These are phyloP conservation scores for Sanguinoderma infundibulare DNA, from an alignment of 1,284 basidiomycete genomes.

Conservation along the genomic window DNA sequence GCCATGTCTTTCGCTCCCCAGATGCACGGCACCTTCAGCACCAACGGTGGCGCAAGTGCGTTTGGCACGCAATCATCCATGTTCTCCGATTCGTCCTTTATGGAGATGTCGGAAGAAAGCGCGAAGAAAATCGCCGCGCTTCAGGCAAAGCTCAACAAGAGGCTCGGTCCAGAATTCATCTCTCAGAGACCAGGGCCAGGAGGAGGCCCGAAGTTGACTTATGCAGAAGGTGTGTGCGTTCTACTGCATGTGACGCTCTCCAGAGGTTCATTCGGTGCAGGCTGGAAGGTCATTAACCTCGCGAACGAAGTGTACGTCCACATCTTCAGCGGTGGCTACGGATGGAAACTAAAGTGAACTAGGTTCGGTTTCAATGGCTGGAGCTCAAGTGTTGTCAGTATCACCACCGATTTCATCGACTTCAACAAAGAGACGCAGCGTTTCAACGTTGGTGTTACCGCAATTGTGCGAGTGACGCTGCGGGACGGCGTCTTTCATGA, in stretches of 20 bases:
- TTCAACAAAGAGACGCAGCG: constrained; percentile 67
- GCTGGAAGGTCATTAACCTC: constrained; percentile 95
- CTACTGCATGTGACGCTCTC: background rate
- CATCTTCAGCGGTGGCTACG: too few species aligned
- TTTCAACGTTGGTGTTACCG: constrained; percentile 82
- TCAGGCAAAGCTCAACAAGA: constrained; percentile 85
- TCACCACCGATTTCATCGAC: constrained; percentile 81
- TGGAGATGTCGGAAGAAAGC: constrained; percentile 57
- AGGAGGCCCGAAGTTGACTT: constrained; percentile 87
- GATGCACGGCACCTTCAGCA: constrained; percentile 51
- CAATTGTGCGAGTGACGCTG: constrained; percentile 86
- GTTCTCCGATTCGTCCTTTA: constrained; percentile 37
- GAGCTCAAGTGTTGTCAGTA: constrained; percentile 83
- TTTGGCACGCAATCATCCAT: constrained; percentile 23
- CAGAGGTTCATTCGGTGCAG: constrained; percentile 6
- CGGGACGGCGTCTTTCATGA: constrained; percentile 92
- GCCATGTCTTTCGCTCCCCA: constrained; percentile 60
- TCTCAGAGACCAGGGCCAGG: constrained; percentile 89
- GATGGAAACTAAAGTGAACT: background rate
- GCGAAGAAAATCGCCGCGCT: constrained; percentile 71
- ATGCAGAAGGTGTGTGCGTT: constrained; percentile 70
- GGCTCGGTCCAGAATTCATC: constrained; percentile 93
- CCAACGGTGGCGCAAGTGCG: background rate
- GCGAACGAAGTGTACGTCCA: constrained; percentile 87
- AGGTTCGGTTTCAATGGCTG: constrained; percentile 94